Evolutionary conservation across 2,329 filamentous ascomycete species (phyloP).

Genomic region (Aspergillus sp.): DNA sequence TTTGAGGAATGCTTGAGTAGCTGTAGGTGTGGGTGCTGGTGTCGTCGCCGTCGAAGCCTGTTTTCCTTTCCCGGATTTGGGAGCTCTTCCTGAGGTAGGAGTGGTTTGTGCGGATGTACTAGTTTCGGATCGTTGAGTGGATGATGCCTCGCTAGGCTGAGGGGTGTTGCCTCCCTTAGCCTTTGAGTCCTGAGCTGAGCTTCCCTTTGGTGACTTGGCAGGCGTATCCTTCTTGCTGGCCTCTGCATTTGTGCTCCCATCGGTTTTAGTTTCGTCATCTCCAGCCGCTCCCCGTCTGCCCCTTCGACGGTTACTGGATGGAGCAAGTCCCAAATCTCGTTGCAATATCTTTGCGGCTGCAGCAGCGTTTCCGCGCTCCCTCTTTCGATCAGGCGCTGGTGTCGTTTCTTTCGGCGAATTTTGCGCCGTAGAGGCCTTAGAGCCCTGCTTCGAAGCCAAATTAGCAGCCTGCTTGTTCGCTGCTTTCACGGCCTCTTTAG

Average conservation of each 20-base stretch:
- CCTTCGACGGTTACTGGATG: slow-evolving; percentile 43
- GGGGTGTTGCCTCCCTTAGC: slow-evolving; percentile 17
- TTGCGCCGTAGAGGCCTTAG: slow-evolving; percentile 17
- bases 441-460: slow-evolving; percentile 27
- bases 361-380: slow-evolving; percentile 53
- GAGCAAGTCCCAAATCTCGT: slow-evolving; percentile 59
- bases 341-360: slow-evolving; percentile 60
- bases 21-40: slow-evolving; percentile 23
- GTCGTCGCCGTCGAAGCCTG: slow-evolving; percentile 13
- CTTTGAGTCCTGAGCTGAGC: slow-evolving; percentile 16
- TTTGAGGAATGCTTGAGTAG: slow-evolving; percentile 67
- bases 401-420: slow-evolving; percentile 25
- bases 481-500: slow-evolving; percentile 62
- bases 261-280: slow-evolving; percentile 25
- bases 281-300: slow-evolving; percentile 31
- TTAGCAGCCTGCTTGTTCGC: slow-evolving; percentile 47
- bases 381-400: slow-evolving; percentile 53
- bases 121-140: slow-evolving; percentile 19
- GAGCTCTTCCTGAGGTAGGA: slow-evolving; percentile 18
- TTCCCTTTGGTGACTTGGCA: slow-evolving; percentile 20
- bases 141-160: slow-evolving; percentile 24
- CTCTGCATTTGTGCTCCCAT: slow-evolving; percentile 16
- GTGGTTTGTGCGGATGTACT: slow-evolving; percentile 15
- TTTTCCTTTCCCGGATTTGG: slow-evolving; percentile 32
- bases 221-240: slow-evolving; percentile 26